These are phyloP conservation scores for Piedraia hortae DNA, from an alignment of 2,329 filamentous ascomycete genomes.

Conservation along the genomic window DNA sequence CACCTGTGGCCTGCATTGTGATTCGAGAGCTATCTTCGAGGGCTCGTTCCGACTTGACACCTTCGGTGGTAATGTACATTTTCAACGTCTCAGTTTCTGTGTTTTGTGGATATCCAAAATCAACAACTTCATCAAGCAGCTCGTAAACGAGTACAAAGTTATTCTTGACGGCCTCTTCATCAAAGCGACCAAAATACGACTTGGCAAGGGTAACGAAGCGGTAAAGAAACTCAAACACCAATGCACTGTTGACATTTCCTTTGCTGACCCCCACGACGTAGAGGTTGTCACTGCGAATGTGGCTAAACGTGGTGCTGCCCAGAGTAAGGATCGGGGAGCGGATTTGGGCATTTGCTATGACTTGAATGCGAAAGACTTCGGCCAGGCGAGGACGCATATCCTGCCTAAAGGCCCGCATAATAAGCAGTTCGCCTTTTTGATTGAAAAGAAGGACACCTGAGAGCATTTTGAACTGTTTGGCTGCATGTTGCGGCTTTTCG, in stretches of 20 bases:
- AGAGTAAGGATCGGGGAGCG: slow-evolving; percentile 92
- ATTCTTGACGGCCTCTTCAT: slow-evolving; percentile 98
- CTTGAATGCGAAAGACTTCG: slow-evolving; percentile 94
- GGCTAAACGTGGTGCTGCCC: slow-evolving; percentile 93
- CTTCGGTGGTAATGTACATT: slow-evolving; percentile 99
- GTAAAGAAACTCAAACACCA: slow-evolving; percentile 96
- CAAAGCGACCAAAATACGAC: slow-evolving; percentile 96
- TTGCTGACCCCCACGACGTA: slow-evolving; percentile 94
- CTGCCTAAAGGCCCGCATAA: slow-evolving; percentile 95
- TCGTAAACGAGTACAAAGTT: slow-evolving; percentile 98
- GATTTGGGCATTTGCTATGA: slow-evolving; percentile 94
- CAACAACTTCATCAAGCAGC: slow-evolving; percentile 87
- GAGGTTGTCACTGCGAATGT: slow-evolving; percentile 98
- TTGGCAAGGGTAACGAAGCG: slow-evolving; percentile 68
- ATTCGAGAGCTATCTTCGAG: slow-evolving; percentile 83
- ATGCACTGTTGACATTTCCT: slow-evolving; percentile 93
- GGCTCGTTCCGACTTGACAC: slow-evolving; percentile 72
- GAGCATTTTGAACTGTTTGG: slow-evolving; percentile 67
- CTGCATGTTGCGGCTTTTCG: too few species aligned
- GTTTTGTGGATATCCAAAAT: slow-evolving; percentile 97
- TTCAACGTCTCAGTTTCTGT: slow-evolving; percentile 96
- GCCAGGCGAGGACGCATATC: slow-evolving; percentile 92
- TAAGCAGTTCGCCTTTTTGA: slow-evolving; percentile 98
- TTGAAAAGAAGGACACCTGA: slow-evolving; percentile 97
- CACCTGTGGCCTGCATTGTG: slow-evolving; percentile 96